A percentile compares a stretch with the other conserved stretches of the same genome.
Conservation (phyloP, 169 alveolate species). For the Cardiosporidium cionae region DNA sequence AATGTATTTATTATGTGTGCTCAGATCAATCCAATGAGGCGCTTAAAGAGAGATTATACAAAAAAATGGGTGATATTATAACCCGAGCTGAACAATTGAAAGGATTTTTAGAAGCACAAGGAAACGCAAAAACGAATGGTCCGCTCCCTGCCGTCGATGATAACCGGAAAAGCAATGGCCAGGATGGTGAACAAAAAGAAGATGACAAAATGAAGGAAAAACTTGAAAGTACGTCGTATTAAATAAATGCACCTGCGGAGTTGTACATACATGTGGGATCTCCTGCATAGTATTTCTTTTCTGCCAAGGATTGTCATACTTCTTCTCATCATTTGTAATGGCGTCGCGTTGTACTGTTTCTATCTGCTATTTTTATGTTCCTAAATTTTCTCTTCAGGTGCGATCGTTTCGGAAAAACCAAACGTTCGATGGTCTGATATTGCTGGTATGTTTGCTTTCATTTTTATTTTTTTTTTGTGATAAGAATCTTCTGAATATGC, state of each 20-base stretch:
- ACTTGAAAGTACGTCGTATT: conserved; percentile 25
- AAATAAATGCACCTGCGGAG: not conserved
- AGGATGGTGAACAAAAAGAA: conserved; percentile 25
- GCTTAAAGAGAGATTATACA: conserved; percentile 23
- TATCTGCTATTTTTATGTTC: not conserved
- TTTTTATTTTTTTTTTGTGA: not conserved
- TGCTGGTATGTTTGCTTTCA: conserved; percentile 49
- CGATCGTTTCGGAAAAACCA: conserved; percentile 65
- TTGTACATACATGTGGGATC: not conserved
- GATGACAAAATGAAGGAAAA: conserved; percentile 27
- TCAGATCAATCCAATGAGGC: conserved; percentile 33
- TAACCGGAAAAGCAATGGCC: conserved; percentile 12
- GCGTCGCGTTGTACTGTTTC: not conserved
- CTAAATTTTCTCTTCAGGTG: no score
- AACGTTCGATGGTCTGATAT: conserved; percentile 80
- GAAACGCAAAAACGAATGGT: not conserved
- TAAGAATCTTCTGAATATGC: not conserved
- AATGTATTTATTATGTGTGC: not conserved
- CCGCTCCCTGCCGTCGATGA: not conserved
- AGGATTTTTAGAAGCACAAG: not conserved
- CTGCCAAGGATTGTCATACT: not conserved
- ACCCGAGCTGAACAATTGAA: conserved; percentile 43
- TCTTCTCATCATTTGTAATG: not conserved
- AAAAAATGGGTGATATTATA: conserved; percentile 36
- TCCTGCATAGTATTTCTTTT: not conserved